These are phyloP conservation scores for Arabidopsis hybrid DNA, from an alignment of 441 rosid species.

Conservation along the genomic window DNA sequence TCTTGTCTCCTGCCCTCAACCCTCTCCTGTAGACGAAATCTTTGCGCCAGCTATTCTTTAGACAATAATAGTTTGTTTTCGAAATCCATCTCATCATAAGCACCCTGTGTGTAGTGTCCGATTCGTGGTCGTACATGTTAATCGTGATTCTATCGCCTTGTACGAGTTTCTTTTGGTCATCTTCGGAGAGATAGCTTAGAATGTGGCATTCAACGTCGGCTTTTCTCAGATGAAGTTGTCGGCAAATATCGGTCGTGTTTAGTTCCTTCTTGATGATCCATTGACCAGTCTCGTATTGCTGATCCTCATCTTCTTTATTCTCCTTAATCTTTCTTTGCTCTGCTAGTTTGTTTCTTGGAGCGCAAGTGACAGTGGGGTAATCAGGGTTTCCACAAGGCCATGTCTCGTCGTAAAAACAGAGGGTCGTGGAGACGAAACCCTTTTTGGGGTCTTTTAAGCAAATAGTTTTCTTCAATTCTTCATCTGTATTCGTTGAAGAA, in stretches of 20 bases:
- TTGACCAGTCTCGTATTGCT: neutral
- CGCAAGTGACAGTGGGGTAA: neutral
- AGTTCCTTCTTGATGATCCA: slow-evolving; percentile 18
- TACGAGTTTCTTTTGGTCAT: neutral
- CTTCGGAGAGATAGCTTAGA: neutral
- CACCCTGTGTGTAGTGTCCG: slow-evolving; percentile 3
- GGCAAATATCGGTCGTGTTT: neutral
- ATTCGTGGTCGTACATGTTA: slow-evolving; percentile 18
- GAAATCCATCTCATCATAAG: neutral
- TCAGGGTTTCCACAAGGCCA: slow-evolving; percentile 2
- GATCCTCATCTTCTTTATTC: neutral
- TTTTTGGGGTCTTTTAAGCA: neutral
- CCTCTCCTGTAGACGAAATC: slow-evolving; percentile 14
- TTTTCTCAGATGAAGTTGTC: neutral
- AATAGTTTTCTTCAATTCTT: neutral
- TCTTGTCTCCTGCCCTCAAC: slow-evolving; percentile 23
- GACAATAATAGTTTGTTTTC: neutral
- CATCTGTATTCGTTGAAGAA: neutral
- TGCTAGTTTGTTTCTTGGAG: neutral
- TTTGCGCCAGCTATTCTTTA: neutral
- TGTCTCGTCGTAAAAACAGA: slow-evolving; percentile 1
- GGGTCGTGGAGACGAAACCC: neutral
- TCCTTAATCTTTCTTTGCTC: neutral
- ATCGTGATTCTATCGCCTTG: neutral
- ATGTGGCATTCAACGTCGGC: neutral